Conservation (phyloP, 2,329 filamentous ascomycete genomes). For the Fusarium gaditjirri region DNA sequence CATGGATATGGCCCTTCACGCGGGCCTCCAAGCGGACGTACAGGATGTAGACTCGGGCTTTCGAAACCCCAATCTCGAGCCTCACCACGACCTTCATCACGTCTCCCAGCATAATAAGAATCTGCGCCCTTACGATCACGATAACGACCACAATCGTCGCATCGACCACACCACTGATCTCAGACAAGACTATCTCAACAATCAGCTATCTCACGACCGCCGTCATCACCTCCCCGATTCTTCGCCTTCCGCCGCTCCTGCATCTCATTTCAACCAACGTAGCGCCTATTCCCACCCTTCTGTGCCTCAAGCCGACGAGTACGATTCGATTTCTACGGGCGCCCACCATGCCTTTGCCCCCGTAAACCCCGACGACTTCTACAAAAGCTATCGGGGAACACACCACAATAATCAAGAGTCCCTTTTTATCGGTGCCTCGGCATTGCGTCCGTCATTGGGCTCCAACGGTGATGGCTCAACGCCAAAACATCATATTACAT, state of each 20-base stretch:
- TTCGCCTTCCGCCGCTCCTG: constrained; percentile 34
- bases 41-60: constrained; percentile 40
- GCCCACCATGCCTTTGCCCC: constrained; percentile 54
- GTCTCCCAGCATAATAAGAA: constrained; percentile 47
- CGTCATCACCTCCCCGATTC: constrained; percentile 33
- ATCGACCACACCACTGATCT: constrained; percentile 29
- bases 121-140: constrained; percentile 45
- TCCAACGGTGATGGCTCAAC: constrained; percentile 63
- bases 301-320: constrained; percentile 40
- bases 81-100: constrained; percentile 36
- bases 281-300: constrained; percentile 39
- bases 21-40: constrained; percentile 44
- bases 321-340: constrained; percentile 37
- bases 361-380: constrained; percentile 66
- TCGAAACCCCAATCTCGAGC: constrained; percentile 40
- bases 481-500: constrained; percentile 58
- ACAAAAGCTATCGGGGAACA: constrained; percentile 59
- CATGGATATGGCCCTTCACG: constrained; percentile 49
- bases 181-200: constrained; percentile 37
- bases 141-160: constrained; percentile 45
- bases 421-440: constrained; percentile 52
- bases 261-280: constrained; percentile 24
- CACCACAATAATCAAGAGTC: constrained; percentile 51
- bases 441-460: constrained; percentile 57
- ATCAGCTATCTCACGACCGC: constrained; percentile 35